Conservation (phyloP, 176 grass and related monocot species). For the Juncus inflexus region DNA sequence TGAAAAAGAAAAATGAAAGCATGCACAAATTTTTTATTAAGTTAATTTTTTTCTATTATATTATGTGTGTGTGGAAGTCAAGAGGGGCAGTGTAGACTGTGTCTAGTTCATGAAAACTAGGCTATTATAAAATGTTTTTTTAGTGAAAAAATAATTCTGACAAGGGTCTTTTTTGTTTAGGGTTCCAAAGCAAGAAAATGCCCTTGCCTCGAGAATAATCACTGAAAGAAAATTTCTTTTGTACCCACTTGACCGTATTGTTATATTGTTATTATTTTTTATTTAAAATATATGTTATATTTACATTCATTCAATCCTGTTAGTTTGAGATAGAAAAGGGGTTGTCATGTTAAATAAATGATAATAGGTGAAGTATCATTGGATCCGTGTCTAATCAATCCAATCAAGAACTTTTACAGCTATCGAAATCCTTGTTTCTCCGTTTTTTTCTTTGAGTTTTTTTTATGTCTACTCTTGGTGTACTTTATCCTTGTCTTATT, state of each 20-base stretch:
- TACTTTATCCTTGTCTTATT: constrained; percentile 7
- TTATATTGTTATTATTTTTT: constrained; percentile 11
- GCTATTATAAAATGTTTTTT: constrained; percentile 16
- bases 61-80: constrained; percentile 11
- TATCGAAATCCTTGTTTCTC: constrained; percentile 12
- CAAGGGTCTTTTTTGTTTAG: constrained; percentile 38
- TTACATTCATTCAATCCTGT: not conserved
- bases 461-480: not conserved
- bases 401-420: constrained; percentile 20
- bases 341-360: constrained; percentile 17
- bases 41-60: constrained; percentile 7
- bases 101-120: constrained; percentile 25
- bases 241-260: not conserved
- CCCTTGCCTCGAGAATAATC: constrained; percentile 58
- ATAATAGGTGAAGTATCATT: constrained; percentile 21
- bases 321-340: not conserved
- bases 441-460: not conserved
- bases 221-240: constrained; percentile 33
- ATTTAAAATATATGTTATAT: no score
- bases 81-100: constrained; percentile 23
- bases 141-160: constrained; percentile 27
- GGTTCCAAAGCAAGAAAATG: constrained; percentile 44
- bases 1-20: constrained; percentile 10
- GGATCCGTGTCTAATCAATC: constrained; percentile 34
- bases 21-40: constrained; percentile 16